phyloP scores from a whole-genome alignment of 257 asterid genomes.

The Solanum chiquidenum region DNA sequence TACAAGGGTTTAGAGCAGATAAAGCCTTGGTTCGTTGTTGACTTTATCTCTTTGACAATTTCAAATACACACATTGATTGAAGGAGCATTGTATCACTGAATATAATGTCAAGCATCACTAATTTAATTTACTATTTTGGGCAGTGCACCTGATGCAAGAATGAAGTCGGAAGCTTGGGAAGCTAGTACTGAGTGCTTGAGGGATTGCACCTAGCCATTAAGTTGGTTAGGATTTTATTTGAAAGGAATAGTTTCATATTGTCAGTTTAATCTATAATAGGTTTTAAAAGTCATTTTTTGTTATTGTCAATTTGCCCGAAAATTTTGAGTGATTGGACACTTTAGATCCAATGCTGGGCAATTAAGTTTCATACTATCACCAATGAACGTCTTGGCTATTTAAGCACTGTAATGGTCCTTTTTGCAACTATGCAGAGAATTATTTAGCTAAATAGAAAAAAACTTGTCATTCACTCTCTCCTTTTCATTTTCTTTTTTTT shows the following conservation, averaged over 20 bases:
- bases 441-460: background rate
- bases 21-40: background rate
- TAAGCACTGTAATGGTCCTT: background rate
- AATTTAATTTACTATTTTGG: background rate
- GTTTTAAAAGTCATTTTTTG: background rate
- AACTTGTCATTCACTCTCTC: background rate
- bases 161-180: background rate
- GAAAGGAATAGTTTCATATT: background rate
- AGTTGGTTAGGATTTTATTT: background rate
- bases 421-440: background rate
- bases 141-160: background rate
- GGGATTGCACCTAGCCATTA: background rate
- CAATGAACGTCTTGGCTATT: background rate
- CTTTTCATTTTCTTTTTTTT: background rate
- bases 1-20: background rate
- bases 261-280: background rate
- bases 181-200: background rate
- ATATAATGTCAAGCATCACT: background rate
- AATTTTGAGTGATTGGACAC: background rate
- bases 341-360: background rate
- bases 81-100: background rate
- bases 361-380: background rate
- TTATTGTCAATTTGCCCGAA: background rate
- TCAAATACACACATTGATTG: background rate
- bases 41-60: background rate